A percentile compares a stretch with the other conserved stretches of the same genome.
Evolutionary conservation across 176 grass and related monocot species (phyloP).

Genomic region (Carex parvula): DNA sequence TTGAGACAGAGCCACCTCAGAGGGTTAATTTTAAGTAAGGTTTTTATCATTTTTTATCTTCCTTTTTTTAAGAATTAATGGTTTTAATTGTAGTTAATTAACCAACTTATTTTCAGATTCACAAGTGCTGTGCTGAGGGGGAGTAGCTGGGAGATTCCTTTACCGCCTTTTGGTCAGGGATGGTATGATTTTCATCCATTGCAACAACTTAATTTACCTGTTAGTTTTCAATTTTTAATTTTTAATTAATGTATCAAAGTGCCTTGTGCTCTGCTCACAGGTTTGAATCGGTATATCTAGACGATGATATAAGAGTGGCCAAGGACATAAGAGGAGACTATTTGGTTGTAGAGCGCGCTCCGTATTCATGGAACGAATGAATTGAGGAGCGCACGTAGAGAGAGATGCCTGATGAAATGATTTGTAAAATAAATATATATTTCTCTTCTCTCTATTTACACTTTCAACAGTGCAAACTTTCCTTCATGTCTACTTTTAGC

Average conservation of each 20-base stretch:
- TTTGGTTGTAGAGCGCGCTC: conserved; percentile 81
- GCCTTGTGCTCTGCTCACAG: conserved; percentile 29
- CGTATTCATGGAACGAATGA: conserved; percentile 75
- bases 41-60: neutral
- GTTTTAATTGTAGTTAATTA: neutral
- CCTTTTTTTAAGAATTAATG: neutral
- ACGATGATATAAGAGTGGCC: conserved; percentile 76
- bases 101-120: conserved; percentile 42
- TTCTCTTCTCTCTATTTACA: neutral
- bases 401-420: neutral
- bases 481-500: neutral
- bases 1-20: conserved; percentile 68
- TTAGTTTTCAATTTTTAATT: neutral
- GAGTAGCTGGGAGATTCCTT: conserved; percentile 68
- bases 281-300: conserved; percentile 97
- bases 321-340: conserved; percentile 93
- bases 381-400: neutral
- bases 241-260: neutral
- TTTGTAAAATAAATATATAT: neutral
- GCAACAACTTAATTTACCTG: neutral
- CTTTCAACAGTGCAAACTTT: neutral
- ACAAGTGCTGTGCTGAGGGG: conserved; percentile 65
- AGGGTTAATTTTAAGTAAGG: conserved; percentile 77
- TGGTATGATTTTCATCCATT: conserved; percentile 52
- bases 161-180: conserved; percentile 89